phyloP scores from a whole-genome alignment of 2,329 filamentous ascomycete genomes.

The Daldinia sp. region DNA sequence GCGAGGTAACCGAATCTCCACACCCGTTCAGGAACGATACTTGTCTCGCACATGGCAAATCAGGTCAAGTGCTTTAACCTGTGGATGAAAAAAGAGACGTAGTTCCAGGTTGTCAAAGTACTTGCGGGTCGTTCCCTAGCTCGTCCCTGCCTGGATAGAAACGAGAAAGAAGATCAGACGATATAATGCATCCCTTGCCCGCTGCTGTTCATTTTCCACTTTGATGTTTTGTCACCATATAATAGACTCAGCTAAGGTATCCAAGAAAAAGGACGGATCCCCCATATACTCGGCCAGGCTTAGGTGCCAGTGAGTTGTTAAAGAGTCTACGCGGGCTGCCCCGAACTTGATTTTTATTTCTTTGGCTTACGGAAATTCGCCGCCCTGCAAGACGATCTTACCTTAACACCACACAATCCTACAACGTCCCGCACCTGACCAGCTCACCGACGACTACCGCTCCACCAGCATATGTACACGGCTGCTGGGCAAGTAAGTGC shows the following conservation, averaged over 20 bases:
- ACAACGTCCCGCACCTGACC: slow-evolving; percentile 42
- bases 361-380: slow-evolving; percentile 45
- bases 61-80: slow-evolving; percentile 61
- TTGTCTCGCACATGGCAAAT: slow-evolving; percentile 63
- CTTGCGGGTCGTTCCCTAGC: slow-evolving; percentile 55
- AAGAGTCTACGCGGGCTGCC: slow-evolving; percentile 45
- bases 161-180: slow-evolving; percentile 60
- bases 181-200: slow-evolving; percentile 61
- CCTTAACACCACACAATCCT: slow-evolving; percentile 44
- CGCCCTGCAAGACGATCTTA: slow-evolving; percentile 43
- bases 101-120: slow-evolving; percentile 57
- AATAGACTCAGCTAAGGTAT: slow-evolving; percentile 52
- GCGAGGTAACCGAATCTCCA: slow-evolving; percentile 59
- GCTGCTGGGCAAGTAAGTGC: slow-evolving; percentile 50
- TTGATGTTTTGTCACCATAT: slow-evolving; percentile 53
- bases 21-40: slow-evolving; percentile 61
- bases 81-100: slow-evolving; percentile 57
- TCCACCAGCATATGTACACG: slow-evolving; percentile 55
- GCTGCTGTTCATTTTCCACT: slow-evolving; percentile 50
- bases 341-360: slow-evolving; percentile 48
- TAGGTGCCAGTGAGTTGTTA: slow-evolving; percentile 51
- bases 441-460: slow-evolving; percentile 45
- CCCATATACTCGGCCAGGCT: slow-evolving; percentile 45
- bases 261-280: slow-evolving; percentile 53
- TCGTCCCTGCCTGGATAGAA: slow-evolving; percentile 50